Conservation (phyloP, 2,329 filamentous ascomycete species). For the Pseudogymnoascus verrucosus region DNA sequence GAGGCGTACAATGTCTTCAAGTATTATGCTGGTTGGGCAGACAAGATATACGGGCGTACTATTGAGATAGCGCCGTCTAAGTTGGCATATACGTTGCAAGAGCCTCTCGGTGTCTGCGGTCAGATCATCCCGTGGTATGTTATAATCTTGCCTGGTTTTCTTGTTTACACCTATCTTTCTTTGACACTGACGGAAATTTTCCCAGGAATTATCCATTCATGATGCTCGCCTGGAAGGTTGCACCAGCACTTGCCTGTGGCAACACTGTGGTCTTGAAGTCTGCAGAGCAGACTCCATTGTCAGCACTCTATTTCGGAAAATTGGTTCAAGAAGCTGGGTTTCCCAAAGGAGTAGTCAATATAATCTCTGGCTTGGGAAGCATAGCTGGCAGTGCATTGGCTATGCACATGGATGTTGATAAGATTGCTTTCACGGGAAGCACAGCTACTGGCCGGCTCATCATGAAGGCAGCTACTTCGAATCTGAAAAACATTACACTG, state of each 20-base stretch:
- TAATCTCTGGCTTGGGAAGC: constrained; percentile 59
- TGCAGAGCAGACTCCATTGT: constrained; percentile 55
- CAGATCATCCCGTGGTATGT: constrained; percentile 71
- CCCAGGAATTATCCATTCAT: too few relatives aligned
- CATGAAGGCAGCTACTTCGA: constrained; percentile 58
- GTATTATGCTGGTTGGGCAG: too few relatives aligned
- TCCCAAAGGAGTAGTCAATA: constrained; percentile 64
- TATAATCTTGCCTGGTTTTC: constrained; percentile 21
- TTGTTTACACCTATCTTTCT: too few relatives aligned
- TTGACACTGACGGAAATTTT: too few relatives aligned
- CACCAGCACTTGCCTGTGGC: constrained; percentile 49
- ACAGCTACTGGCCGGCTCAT: constrained; percentile 61
- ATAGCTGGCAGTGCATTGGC: constrained; percentile 58
- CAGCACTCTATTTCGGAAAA: constrained; percentile 51
- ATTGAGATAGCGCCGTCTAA: too few relatives aligned
- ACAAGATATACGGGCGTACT: too few relatives aligned
- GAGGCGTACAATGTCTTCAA: too few relatives aligned
- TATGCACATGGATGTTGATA: constrained; percentile 57
- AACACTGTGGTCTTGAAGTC: constrained; percentile 38
- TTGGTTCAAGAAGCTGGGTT: constrained; percentile 65
- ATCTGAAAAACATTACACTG: constrained; percentile 53
- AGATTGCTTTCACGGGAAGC: constrained; percentile 68
- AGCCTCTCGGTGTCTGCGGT: constrained; percentile 52
- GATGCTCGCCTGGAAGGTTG: constrained; percentile 68
- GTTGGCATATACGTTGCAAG: too few relatives aligned